Evolutionary conservation across 805 yeast species (phyloP), one percentile per base, ranked within the genome.

Genomic region (Clavispora asparagi): DNA sequence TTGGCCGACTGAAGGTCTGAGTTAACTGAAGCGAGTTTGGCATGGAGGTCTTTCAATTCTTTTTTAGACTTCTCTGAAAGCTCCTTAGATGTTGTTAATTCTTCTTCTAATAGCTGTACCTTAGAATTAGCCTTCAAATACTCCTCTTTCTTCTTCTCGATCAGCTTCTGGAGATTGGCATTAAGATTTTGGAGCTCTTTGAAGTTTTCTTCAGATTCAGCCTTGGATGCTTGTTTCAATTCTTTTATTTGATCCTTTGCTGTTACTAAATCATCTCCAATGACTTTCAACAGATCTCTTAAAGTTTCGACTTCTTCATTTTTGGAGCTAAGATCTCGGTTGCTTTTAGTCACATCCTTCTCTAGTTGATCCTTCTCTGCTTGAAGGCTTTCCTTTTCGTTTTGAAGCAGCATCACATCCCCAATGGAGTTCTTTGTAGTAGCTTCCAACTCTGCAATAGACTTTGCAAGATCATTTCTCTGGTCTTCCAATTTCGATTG

Each of bases 221-320:
- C 47, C 6, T 41, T 27, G 4, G 40, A 12, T 6, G 45, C 35
- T 2, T 37, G 16, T 41, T 57, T 60, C 16, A 63, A 30, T 4
- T 57, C 61, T 54, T 84, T 83, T 17, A 82, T 43, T 44, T 78
- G 67, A 40, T 85, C 88, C 52, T 77, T 80, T 0, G 89, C 79
- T 6, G 78, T 76, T 1, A 90, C 95, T 7, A 90, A 70, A 42
- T 88, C 95, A 56, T 86, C 79, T 1, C 97, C 97, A 26, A 90
- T 74, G 46, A 78, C 81, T 51, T 76, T 76, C 44, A 91, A 62
- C 87, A 85, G 87, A 47, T 89, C 97, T 56, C 82, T 78, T 43
- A 86, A 71, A 43, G 72, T 75, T 40, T 81, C 89, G 14, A 89
- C 67, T 57, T 90, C 96, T 45, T 80, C 86, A 11, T 58, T 47